Evolutionary conservation across 202 grass and related monocot species (phyloP), one percentile per base, ranked within the genome.

Genomic region (Alloteropsis angusta): DNA sequence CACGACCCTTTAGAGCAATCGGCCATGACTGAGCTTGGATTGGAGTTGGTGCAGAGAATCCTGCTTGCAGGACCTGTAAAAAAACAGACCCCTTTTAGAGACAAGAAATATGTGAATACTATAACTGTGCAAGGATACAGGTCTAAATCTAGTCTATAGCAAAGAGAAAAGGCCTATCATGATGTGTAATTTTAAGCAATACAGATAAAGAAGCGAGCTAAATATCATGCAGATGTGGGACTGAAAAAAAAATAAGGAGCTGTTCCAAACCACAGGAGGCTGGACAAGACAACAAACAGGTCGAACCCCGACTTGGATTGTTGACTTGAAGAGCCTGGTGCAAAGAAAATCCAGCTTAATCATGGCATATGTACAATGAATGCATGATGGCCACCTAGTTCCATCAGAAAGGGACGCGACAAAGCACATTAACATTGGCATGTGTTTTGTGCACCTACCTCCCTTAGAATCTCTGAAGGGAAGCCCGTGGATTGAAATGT

Each of bases 1-100:
- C 94, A 65, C 82, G 66, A 22, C 87, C 79, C 45, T 88, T 85
- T 38, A 97, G 57, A 82, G 91, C 87, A 85, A 94, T 90, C 48
- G 94, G 94, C 94, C 94, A 97, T 53, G 94, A 94, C 14, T 97
- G 94, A 67, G 94, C 94, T 79, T 97, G 94, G 26, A 97, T 97
- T 80, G 94, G 83, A 55, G 91, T 92, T 16, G 94, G 94, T 41
- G 72, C 59, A 21, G 78, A 75, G 39, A 97, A 97, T 25, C 94
- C 94, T 14, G 89, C 94, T 80, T 80, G 75, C 69, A 85, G 76
- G 52, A 97, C 35, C 91, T 97, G 68, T 17, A 73, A 78, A 79
- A 74, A 23, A 75, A 52, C 19, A 76, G 53, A 43, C 15, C 25
- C 46, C 73, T 38, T 17, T 61, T 15, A 87, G 42, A 79, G 13